Evolutionary conservation across 805 yeast genomes (phyloP).

Genomic region (Candida montana): DNA sequence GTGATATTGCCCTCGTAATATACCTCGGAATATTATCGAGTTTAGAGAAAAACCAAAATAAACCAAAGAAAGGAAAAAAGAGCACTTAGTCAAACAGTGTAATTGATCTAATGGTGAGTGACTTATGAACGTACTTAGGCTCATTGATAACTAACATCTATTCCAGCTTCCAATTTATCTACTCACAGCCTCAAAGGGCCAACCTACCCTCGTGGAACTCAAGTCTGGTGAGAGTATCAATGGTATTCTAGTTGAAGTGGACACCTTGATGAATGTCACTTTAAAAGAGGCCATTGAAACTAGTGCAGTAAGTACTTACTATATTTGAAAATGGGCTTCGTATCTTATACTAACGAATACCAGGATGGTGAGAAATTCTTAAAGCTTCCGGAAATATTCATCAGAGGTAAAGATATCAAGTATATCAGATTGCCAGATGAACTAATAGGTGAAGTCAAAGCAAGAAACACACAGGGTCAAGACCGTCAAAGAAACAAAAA

Average conservation of each 20-base stretch:
- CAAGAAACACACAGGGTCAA: slow-evolving; percentile 48
- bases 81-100: neutral
- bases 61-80: neutral
- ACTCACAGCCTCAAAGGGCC: slow-evolving; percentile 85
- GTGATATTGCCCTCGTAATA: neutral
- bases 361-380: slow-evolving; percentile 53
- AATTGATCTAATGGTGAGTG: neutral
- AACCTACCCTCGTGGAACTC: slow-evolving; percentile 80
- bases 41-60: neutral
- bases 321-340: neutral
- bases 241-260: slow-evolving; percentile 82
- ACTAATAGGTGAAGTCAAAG: slow-evolving; percentile 70
- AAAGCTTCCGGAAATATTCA: slow-evolving; percentile 67
- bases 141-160: slow-evolving; percentile 4
- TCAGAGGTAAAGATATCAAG: slow-evolving; percentile 82
- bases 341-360: slow-evolving; percentile 5
- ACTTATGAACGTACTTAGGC: too few relatives aligned
- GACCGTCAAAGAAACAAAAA: slow-evolving; percentile 40
- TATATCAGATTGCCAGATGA: slow-evolving; percentile 71
- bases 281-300: slow-evolving; percentile 69
- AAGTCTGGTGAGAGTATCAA: slow-evolving; percentile 86
- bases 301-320: slow-evolving; percentile 32
- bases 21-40: too few relatives aligned
- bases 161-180: slow-evolving; percentile 81
- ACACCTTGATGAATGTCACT: slow-evolving; percentile 93